Conservation (phyloP, 192 early-diverging fungal genomes). For the Coemansia sp. region DNA sequence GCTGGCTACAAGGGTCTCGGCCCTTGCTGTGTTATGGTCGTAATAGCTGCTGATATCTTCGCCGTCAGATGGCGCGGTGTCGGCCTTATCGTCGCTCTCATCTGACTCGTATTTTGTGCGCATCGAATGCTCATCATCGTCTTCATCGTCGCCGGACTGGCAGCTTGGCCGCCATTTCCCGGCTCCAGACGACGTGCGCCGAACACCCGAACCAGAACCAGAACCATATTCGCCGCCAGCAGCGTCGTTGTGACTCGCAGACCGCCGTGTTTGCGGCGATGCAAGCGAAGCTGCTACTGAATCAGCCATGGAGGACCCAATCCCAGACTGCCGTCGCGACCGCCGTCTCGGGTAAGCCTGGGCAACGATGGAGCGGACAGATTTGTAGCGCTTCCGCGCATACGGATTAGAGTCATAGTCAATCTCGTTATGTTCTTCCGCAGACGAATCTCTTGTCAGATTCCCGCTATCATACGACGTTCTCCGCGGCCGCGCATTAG, state of each 20-base stretch:
- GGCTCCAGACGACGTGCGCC: slow-evolving; percentile 5
- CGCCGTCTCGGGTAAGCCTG: slow-evolving; percentile 36
- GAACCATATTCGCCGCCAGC: neutral
- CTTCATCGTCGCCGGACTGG: neutral
- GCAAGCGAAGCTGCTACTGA: neutral
- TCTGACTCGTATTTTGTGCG: neutral
- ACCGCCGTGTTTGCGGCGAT: slow-evolving; percentile 32
- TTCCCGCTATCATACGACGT: slow-evolving; percentile 39
- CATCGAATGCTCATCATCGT: slow-evolving; percentile 1
- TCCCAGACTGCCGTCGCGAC: slow-evolving; percentile 1
- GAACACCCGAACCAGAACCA: neutral
- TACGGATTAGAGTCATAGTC: slow-evolving; percentile 46
- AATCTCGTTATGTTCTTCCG: slow-evolving; percentile 20
- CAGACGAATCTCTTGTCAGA: neutral
- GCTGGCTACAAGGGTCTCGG: neutral
- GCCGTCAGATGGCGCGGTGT: neutral
- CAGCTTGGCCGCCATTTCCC: slow-evolving; percentile 36
- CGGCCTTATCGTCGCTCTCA: neutral
- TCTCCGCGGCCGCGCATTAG: slow-evolving; percentile 25
- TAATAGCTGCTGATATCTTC: neutral
- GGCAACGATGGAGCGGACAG: slow-evolving; percentile 42
- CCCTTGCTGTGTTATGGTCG: neutral
- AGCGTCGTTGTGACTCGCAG: slow-evolving; percentile 32
- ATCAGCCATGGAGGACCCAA: slow-evolving; percentile 1
- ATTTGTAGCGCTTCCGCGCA: slow-evolving; percentile 45